Evolutionary conservation across 495 filamentous ascomycete genomes (phyloP).

Genomic region (Penicillium steckii): DNA sequence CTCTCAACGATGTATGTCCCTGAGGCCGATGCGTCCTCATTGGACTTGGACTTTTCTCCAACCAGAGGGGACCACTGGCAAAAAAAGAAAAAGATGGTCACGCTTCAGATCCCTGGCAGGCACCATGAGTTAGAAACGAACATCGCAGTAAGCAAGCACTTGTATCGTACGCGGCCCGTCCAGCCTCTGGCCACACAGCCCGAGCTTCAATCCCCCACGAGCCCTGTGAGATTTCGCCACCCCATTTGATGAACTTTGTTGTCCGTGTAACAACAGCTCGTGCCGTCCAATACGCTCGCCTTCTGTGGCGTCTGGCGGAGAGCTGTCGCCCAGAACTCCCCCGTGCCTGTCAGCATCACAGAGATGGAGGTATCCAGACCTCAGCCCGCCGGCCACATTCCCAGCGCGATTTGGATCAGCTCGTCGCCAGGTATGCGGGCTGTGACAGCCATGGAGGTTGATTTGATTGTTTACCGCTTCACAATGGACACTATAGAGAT

Average conservation of each 20-base stretch:
- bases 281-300: constrained; percentile 29
- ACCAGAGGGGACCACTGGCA: constrained; percentile 11
- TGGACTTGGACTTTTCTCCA: constrained; percentile 16
- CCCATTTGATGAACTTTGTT: constrained; percentile 27
- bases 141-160: constrained; percentile 22
- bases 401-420: constrained; percentile 30
- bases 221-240: constrained; percentile 20
- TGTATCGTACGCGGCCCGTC: constrained; percentile 7
- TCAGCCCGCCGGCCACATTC: constrained; percentile 25
- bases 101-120: constrained; percentile 1
- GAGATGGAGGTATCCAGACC: constrained; percentile 12
- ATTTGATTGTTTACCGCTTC: constrained; percentile 67
- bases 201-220: constrained; percentile 23
- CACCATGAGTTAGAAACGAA: constrained; percentile 11
- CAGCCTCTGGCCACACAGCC: constrained; percentile 21
- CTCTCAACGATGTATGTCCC: too few relatives aligned
- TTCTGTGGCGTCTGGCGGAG: constrained; percentile 31
- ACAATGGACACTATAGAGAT: constrained; percentile 84
- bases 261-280: constrained; percentile 35
- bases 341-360: constrained; percentile 26
- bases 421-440: constrained; percentile 30
- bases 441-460: constrained; percentile 20
- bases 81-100: constrained; percentile 4
- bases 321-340: constrained; percentile 23
- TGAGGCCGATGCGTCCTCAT: constrained; percentile 8